Evolutionary conservation across 257 asterid genomes (phyloP).

Genomic region (Petunia secreta): DNA sequence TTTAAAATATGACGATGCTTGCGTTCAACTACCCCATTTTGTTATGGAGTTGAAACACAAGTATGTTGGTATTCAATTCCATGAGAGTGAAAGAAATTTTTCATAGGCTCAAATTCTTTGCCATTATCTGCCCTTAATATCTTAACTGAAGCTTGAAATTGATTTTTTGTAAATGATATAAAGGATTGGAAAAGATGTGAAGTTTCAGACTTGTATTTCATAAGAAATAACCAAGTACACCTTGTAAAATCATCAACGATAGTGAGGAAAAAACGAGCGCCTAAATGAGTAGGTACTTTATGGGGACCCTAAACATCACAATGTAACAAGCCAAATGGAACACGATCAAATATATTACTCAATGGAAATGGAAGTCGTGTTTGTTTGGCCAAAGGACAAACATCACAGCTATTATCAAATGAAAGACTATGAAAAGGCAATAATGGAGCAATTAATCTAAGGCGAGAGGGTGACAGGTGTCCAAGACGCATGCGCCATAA

Average conservation of each 20-base stretch:
- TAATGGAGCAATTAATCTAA: background rate
- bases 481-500: background rate
- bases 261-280: background rate
- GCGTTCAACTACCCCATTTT: background rate
- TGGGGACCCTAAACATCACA: conserved; percentile 25
- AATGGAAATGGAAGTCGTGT: conserved; percentile 13
- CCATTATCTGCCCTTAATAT: background rate
- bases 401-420: background rate
- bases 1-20: conserved; percentile 1
- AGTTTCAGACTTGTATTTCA: background rate
- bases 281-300: background rate
- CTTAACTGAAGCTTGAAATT: background rate
- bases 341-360: conserved; percentile 12
- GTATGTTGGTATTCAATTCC: background rate
- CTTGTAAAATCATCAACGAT: conserved; percentile 20
- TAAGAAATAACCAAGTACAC: background rate
- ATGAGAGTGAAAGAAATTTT: background rate
- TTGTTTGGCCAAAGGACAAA: conserved; percentile 16
- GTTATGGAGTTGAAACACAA: background rate
- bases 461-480: background rate
- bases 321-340: conserved; percentile 25
- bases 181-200: background rate
- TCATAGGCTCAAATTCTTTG: background rate
- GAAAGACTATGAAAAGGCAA: background rate
- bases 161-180: background rate